Evolutionary conservation across 108 stramenopile species (phyloP).

Genomic region (Ochromonas danica): DNA sequence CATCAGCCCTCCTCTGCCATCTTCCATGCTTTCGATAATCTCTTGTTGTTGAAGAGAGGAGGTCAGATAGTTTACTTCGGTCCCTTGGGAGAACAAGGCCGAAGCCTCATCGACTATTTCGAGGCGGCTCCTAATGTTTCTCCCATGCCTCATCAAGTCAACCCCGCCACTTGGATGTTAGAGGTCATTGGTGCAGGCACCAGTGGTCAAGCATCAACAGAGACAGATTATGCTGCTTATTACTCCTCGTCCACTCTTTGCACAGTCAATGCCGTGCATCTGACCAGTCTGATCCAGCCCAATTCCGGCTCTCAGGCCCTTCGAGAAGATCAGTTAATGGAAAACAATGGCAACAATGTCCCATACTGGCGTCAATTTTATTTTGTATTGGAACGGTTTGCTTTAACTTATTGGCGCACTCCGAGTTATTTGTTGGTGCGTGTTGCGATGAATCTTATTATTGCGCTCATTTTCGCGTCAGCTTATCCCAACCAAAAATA

Average conservation of each 20-base stretch:
- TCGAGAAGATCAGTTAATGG: background rate
- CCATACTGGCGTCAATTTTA: slow-evolving; percentile 7
- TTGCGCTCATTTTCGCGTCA: slow-evolving; percentile 54
- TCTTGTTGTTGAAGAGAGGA: slow-evolving; percentile 48
- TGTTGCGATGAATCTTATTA: slow-evolving; percentile 36
- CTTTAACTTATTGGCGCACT: slow-evolving; percentile 53
- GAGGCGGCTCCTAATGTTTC: slow-evolving; percentile 43
- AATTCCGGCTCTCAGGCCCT: background rate
- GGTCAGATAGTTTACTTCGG: slow-evolving; percentile 51
- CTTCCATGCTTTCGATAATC: slow-evolving; percentile 44
- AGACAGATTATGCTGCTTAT: slow-evolving; percentile 21
- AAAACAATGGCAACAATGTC: background rate
- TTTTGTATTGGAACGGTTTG: background rate
- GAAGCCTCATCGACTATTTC: slow-evolving; percentile 48
- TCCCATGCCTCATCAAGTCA: too few species aligned
- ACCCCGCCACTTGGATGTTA: slow-evolving; percentile 81
- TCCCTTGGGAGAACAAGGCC: background rate
- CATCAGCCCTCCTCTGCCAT: slow-evolving; percentile 50
- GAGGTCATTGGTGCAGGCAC: slow-evolving; percentile 63
- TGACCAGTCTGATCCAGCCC: slow-evolving; percentile 7
- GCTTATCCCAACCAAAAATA: slow-evolving; percentile 36
- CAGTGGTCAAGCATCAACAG: background rate
- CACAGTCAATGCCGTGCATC: slow-evolving; percentile 17
- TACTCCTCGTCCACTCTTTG: slow-evolving; percentile 25
- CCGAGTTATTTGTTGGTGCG: slow-evolving; percentile 56